phyloP scores from a whole-genome alignment of 257 asterid species.

The Thymus mandschuricus region DNA sequence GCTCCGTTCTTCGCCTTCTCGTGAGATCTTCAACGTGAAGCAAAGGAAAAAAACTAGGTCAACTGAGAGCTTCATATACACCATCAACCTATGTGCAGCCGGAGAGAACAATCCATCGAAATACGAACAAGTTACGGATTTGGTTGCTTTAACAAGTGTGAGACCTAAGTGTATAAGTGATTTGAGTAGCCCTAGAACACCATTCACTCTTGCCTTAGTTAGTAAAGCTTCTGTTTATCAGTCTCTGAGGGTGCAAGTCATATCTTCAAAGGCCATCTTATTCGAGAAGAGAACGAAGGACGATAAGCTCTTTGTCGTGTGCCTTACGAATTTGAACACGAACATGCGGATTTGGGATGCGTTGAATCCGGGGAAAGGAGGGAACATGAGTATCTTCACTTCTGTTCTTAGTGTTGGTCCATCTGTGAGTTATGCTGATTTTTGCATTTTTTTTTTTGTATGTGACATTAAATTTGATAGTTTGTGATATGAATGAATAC shows the following conservation, averaged over 20 bases:
- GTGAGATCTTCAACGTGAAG: slow-evolving; percentile 35
- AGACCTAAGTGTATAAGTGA: slow-evolving; percentile 53
- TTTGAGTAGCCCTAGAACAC: slow-evolving; percentile 43
- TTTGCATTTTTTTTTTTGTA: not conserved
- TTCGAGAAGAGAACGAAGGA: slow-evolving; percentile 16
- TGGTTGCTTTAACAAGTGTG: slow-evolving; percentile 56
- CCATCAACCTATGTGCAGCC: not conserved
- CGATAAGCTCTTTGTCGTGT: slow-evolving; percentile 42
- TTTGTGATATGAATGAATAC: not conserved
- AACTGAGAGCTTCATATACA: slow-evolving; percentile 29
- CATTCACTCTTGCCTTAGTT: slow-evolving; percentile 52
- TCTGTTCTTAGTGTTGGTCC: slow-evolving; percentile 36
- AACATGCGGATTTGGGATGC: slow-evolving; percentile 62
- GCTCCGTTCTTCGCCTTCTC: slow-evolving; percentile 42
- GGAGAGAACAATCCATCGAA: not conserved
- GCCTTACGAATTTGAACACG: slow-evolving; percentile 54
- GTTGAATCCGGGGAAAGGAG: slow-evolving; percentile 37
- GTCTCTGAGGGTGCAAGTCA: slow-evolving; percentile 18
- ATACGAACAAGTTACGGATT: slow-evolving; percentile 56
- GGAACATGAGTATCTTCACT: slow-evolving; percentile 36
- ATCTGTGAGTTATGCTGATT: slow-evolving; percentile 28
- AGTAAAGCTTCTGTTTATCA: not conserved
- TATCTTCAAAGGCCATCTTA: slow-evolving; percentile 43
- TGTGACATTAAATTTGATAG: not conserved
- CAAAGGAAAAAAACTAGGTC: not conserved